These are phyloP conservation scores for Mucor indicus DNA, from an alignment of 371 early-diverging fungal species.

Conservation along the genomic window DNA sequence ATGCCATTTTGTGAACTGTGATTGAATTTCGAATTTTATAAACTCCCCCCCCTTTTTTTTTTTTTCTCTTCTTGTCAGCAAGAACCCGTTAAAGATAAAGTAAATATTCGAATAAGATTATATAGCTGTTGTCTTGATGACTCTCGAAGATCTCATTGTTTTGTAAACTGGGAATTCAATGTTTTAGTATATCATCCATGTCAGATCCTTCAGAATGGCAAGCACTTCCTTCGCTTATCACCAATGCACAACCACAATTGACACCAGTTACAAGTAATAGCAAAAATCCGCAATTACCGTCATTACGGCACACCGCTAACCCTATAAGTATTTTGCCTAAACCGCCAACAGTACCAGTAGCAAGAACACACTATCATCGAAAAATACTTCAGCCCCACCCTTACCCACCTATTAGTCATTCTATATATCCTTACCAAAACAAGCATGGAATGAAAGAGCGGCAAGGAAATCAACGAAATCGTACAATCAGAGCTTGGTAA, in stretches of 20 bases:
- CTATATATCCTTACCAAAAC: conserved; percentile 3
- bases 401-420: conserved; percentile 4
- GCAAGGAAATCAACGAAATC: conserved; percentile 26
- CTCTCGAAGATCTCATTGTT: neutral
- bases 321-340: neutral
- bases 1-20: no score
- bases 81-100: no score
- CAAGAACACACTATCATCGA: neutral
- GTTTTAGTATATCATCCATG: no score
- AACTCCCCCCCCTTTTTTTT: no score
- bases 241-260: neutral
- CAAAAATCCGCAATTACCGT: neutral
- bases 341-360: neutral
- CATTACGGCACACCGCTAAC: neutral
- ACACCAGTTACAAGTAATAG: neutral
- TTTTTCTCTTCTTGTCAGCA: no score
- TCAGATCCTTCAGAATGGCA: conserved; percentile 16
- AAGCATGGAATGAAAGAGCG: conserved; percentile 1
- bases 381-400: conserved; percentile 14
- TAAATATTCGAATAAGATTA: no score
- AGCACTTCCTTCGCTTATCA: neutral
- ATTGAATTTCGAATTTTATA: no score
- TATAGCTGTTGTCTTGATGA: no score
- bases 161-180: no score
- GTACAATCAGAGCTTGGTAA: conserved; percentile 49